phyloP scores from a whole-genome alignment of 768 basidiomycete species.

The Cystoderma amianthinum region DNA sequence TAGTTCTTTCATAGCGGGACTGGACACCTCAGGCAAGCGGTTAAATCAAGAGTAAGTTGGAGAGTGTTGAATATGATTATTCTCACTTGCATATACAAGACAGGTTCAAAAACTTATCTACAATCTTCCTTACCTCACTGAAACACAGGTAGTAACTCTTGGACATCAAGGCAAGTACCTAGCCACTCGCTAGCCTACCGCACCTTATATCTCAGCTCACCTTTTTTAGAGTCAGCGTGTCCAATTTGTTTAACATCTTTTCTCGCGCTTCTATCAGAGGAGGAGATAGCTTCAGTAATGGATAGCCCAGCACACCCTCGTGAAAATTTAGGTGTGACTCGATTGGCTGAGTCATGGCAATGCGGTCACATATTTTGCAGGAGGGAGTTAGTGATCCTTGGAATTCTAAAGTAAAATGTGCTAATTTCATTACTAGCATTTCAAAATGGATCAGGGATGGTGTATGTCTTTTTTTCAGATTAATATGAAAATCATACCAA shows the following conservation, averaged over 20 bases:
- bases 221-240: constrained; percentile 53
- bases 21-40: too few species aligned
- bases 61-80: too few species aligned
- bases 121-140: constrained; percentile 39
- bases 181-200: neutral
- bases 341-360: constrained; percentile 41
- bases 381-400: constrained; percentile 51
- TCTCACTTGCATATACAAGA: constrained; percentile 12
- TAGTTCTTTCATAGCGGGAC: too few species aligned
- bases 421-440: constrained; percentile 34
- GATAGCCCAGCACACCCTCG: constrained; percentile 69
- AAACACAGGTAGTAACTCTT: constrained; percentile 37
- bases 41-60: too few species aligned
- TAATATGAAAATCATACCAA: neutral
- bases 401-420: constrained; percentile 4
- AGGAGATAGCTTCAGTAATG: constrained; percentile 68
- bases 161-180: constrained; percentile 36
- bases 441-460: constrained; percentile 55
- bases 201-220: constrained; percentile 1
- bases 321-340: constrained; percentile 69
- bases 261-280: constrained; percentile 63
- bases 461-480: constrained; percentile 27
- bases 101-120: constrained; percentile 33
- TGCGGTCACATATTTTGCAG: constrained; percentile 76
- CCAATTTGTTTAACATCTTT: constrained; percentile 72